Base-by-base conservation (phyloP, 441 rosid genomes). In the Pelargonium fulgidum region DNA sequence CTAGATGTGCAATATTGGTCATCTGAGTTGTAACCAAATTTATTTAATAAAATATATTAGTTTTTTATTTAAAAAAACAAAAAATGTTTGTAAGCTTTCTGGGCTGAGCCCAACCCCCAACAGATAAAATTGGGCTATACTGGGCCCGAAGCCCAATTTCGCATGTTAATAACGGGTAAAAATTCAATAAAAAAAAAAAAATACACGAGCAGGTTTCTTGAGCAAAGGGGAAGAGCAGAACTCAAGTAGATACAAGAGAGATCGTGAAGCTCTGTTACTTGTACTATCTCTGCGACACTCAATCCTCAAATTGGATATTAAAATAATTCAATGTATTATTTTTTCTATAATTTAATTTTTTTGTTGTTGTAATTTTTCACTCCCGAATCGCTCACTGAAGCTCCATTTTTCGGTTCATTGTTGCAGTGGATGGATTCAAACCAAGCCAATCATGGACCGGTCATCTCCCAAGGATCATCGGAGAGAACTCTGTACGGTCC, bases 401-500 rank as follows among this genome's bases (percentile, higher is more conserved):
- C 41, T 3, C 3, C 0, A 4, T 64, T 5, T 7, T 16, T 8
- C n/a, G 62, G 64, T 70, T 42, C 24, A 48, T 54, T 13, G 19
- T 29, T 12, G 69, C 69, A 78, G 78, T 75, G 68, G 52, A 77
- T 81, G 68, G 77, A 69, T 67, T 77, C 81, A 29, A 71, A 64
- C 29, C 70, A 62, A 65, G 68, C 69, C n/a, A 81, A 74, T 9
- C 63, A 74, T 56, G 71, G 78, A n/a, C 76, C 85, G 52, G 70
- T 78, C 67, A 75, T 70, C 64, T 77, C 87, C 12, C 82, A 82
- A 36, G 81, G 80, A 13, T 84, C 74, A 33, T 82, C 90, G 2
- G 79, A 86, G 56, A 81, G 94, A 76, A 89, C 91, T 17, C 79
- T 81, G 94, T 88, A 59, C 36, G 63, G 14, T 63, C 72, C 42